Evolutionary conservation across 2,329 filamentous ascomycete genomes (phyloP).

Genomic region (Zelopaecilomyces penicillatus): DNA sequence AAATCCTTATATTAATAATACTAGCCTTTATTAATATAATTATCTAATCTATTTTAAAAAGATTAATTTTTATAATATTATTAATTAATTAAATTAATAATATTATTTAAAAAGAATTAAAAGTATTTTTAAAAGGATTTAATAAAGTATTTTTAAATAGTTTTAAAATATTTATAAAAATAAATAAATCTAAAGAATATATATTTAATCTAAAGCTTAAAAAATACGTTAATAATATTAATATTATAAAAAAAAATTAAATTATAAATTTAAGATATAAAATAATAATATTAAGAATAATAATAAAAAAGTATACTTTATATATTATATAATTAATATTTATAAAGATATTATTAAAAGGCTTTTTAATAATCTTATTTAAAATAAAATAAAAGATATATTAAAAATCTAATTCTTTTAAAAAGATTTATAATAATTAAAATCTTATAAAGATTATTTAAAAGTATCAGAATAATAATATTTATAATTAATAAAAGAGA

Average conservation of each 20-base stretch:
- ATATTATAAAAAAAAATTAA: neutral
- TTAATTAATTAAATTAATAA: too few species aligned
- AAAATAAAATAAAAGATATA: neutral
- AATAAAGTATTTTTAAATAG: too few species aligned
- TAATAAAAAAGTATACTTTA: neutral
- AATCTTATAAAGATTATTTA: neutral
- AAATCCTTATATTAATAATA: neutral
- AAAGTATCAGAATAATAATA: neutral
- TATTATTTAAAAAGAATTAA: too few species aligned
- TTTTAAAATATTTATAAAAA: too few species aligned
- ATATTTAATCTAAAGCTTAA: too few species aligned
- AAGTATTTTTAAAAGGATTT: too few species aligned
- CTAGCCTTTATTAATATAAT: too few species aligned
- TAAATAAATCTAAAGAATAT: too few species aligned
- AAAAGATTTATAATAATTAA: neutral
- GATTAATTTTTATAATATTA: too few species aligned
- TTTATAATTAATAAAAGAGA: neutral
- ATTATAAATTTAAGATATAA: neutral
- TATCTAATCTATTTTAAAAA: too few species aligned
- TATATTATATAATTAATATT: neutral
- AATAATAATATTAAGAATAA: neutral
- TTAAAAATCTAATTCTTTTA: neutral
- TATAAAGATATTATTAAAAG: slow-evolving; percentile 2
- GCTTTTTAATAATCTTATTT: neutral
- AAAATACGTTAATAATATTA: neutral